phyloP scores from a whole-genome alignment of 2,329 filamentous ascomycete genomes.

The Uncinocarpus reesii region DNA sequence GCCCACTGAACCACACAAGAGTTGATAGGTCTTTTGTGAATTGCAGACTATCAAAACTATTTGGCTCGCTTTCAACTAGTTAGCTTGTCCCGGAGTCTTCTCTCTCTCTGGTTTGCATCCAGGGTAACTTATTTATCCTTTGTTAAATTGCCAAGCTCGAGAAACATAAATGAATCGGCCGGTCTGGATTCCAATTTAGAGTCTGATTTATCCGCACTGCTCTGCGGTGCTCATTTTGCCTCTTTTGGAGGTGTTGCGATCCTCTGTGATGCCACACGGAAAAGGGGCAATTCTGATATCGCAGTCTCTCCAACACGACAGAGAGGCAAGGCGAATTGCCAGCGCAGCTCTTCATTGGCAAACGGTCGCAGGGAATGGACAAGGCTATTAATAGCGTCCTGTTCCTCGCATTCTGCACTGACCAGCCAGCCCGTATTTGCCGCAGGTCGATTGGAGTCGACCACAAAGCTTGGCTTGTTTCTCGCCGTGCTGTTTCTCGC shows the following conservation, averaged over 20 bases:
- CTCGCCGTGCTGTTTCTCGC: not conserved
- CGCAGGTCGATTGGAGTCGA: not conserved
- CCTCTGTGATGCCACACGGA: no score
- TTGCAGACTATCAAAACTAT: no score
- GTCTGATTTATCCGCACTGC: no score
- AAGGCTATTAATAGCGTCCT: slow-evolving; percentile 7
- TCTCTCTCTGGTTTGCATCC: no score
- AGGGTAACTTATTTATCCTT: not conserved
- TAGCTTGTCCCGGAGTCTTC: no score
- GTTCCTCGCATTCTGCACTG: slow-evolving; percentile 1
- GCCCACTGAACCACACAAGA: no score
- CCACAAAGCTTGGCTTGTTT: not conserved
- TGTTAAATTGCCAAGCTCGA: not conserved
- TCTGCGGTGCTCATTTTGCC: no score
- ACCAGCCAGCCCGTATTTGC: slow-evolving; percentile 8
- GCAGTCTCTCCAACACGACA: no score
- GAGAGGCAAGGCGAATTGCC: not conserved
- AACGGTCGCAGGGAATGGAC: not conserved
- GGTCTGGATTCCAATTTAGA: not conserved
- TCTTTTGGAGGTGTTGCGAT: no score
- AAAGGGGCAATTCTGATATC: no score
- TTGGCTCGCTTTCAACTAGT: no score
- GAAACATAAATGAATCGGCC: not conserved
- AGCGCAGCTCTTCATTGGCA: not conserved
- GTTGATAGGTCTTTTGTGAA: no score